Evolutionary conservation across 1,284 basidiomycete species (phyloP).

Genomic region (Pseudozyma tsukubaensis): DNA sequence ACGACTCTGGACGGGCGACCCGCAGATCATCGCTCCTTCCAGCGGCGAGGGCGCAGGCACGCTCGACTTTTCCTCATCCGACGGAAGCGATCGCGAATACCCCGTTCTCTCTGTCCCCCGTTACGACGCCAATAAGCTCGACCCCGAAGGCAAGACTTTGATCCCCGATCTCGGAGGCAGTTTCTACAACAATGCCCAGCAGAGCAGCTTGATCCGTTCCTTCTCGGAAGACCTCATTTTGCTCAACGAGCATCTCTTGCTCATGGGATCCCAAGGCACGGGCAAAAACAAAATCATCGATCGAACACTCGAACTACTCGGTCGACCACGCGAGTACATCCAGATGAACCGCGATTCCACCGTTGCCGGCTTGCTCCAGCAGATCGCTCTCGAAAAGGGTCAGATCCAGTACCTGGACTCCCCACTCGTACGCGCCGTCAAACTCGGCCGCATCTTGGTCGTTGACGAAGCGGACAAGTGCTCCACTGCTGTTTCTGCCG

Average conservation of each 20-base stretch:
- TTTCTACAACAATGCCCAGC: conserved; percentile 69
- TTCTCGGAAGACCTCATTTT: conserved; percentile 68
- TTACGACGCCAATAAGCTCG: conserved; percentile 59
- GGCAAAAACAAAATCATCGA: conserved; percentile 70
- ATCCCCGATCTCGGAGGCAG: conserved; percentile 64
- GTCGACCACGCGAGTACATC: conserved; percentile 69
- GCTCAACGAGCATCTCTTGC: conserved; percentile 67
- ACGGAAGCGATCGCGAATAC: conserved; percentile 29
- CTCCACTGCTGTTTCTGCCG: conserved; percentile 68
- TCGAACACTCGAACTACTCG: conserved; percentile 66
- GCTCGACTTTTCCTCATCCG: conserved; percentile 49
- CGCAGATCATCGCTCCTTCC: conserved; percentile 21
- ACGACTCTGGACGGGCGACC: conserved; percentile 39
- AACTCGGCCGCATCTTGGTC: conserved; percentile 67
- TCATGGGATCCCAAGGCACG: conserved; percentile 69
- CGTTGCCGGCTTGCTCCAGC: conserved; percentile 64
- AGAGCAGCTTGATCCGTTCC: conserved; percentile 64
- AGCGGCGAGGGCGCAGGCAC: conserved; percentile 20
- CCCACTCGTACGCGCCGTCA: conserved; percentile 68
- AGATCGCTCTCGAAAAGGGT: conserved; percentile 65
- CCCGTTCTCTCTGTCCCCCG: conserved; percentile 53
- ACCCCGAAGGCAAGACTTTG: conserved; percentile 64
- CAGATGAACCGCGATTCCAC: conserved; percentile 69
- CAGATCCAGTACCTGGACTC: conserved; percentile 66
- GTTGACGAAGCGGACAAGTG: conserved; percentile 70